These are phyloP conservation scores for Boechera divaricarpa DNA, from an alignment of 345 rosid genomes.

Conservation along the genomic window DNA sequence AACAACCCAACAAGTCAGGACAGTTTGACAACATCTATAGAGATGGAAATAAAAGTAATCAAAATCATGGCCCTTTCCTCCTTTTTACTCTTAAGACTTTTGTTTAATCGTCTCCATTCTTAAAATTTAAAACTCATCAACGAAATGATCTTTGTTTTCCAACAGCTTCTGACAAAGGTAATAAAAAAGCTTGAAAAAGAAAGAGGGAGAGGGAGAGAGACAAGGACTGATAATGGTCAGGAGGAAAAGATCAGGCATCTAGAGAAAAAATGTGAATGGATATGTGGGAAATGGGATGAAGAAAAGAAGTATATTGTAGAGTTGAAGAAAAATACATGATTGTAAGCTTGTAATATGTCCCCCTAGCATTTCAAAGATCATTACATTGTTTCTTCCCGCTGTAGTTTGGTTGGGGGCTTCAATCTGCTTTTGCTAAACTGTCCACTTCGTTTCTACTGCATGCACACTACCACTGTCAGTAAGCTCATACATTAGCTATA, in stretches of 20 bases:
- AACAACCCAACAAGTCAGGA: neutral
- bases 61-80: neutral
- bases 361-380: neutral
- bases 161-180: conserved; percentile 12
- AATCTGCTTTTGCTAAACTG: too few relatives aligned
- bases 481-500: too few relatives aligned
- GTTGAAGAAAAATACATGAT: conserved; percentile 13
- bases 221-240: neutral
- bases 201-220: neutral
- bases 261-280: conserved; percentile 6
- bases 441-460: too few relatives aligned
- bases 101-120: too few relatives aligned
- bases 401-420: neutral
- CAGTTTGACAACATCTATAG: neutral
- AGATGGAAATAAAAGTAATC: conserved; percentile 23
- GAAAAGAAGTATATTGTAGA: conserved; percentile 4
- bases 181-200: conserved; percentile 20
- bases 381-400: neutral
- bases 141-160: neutral
- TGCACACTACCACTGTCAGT: too few relatives aligned
- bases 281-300: conserved; percentile 14
- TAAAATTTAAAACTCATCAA: neutral
- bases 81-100: neutral
- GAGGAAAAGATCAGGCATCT: conserved; percentile 11
- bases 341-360: conserved; percentile 4